Percentiles rank a stretch among this genome's conserved stretches.
Conservation (phyloP, 495 filamentous ascomycete genomes). For the Penicillium psychrofluorescens region DNA sequence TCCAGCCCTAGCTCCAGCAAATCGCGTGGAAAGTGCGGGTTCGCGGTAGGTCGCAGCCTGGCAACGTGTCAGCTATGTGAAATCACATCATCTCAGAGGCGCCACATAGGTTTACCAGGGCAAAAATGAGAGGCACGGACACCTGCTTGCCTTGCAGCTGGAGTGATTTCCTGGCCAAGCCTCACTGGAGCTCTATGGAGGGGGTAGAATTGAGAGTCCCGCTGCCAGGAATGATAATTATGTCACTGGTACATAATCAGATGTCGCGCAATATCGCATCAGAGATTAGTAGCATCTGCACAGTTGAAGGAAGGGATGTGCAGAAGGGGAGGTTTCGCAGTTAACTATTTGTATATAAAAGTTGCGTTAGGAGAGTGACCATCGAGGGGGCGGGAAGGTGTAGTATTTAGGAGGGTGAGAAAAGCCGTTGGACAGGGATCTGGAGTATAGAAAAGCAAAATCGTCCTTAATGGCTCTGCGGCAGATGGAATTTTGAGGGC, state of each 20-base stretch:
- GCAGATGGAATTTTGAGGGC: too few relatives aligned
- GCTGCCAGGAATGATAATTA: constrained; percentile 15
- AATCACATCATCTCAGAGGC: not conserved
- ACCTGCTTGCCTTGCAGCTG: too few relatives aligned
- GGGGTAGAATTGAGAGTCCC: constrained; percentile 5
- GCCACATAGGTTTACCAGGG: not conserved
- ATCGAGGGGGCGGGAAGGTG: not conserved
- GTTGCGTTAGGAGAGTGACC: constrained; percentile 8
- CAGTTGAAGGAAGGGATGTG: not conserved
- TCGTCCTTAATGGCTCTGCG: too few relatives aligned
- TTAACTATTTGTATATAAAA: not conserved
- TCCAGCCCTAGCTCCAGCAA: not conserved
- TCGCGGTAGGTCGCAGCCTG: constrained; percentile 11
- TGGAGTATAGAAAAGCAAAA: too few relatives aligned
- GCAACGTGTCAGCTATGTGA: constrained; percentile 25
- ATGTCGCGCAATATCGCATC: not conserved
- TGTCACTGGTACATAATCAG: constrained; percentile 14
- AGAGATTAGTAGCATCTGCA: constrained; percentile 2
- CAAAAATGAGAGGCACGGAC: too few relatives aligned
- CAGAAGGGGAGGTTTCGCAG: not conserved
- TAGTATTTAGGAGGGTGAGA: not conserved
- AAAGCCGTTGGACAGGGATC: too few relatives aligned
- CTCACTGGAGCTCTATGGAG: not conserved
- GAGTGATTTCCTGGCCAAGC: not conserved
- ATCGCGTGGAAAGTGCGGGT: not conserved